Conservation (phyloP, 2,329 filamentous ascomycete species). For the Cladosporium sp. region DNA sequence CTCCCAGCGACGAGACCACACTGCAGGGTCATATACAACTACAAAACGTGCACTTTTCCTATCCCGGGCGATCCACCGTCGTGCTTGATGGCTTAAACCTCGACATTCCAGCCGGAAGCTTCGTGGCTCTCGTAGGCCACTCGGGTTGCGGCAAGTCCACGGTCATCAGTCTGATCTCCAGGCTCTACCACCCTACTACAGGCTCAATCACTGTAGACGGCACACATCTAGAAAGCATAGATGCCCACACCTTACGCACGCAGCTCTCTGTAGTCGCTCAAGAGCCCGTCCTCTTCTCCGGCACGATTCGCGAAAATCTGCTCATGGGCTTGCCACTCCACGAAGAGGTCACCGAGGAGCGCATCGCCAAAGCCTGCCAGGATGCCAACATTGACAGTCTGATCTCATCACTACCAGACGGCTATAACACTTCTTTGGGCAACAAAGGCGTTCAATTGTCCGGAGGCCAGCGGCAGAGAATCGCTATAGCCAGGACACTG, state of each 20-base stretch:
- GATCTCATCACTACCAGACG: conserved; percentile 25
- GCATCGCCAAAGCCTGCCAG: conserved; percentile 34
- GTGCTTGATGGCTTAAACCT: conserved; percentile 36
- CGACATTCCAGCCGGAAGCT: conserved; percentile 43
- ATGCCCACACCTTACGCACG: conserved; percentile 36
- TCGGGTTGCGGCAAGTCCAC: conserved; percentile 71
- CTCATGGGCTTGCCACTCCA: conserved; percentile 19
- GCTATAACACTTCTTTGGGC: conserved; percentile 20
- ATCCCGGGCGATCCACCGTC: conserved; percentile 39
- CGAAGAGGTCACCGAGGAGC: conserved; percentile 26
- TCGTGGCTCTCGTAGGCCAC: conserved; percentile 65
- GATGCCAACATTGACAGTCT: conserved; percentile 20
- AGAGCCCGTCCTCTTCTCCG: conserved; percentile 45
- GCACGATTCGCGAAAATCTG: conserved; percentile 39
- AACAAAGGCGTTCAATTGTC: conserved; percentile 22
- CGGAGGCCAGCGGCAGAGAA: conserved; percentile 23
- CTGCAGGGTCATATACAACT: neutral
- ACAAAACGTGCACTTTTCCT: conserved; percentile 35
- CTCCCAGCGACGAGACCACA: neutral
- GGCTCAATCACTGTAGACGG: conserved; percentile 55
- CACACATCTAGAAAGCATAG: conserved; percentile 32
- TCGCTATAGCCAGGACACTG: conserved; percentile 22
- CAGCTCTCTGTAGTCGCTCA: conserved; percentile 43
- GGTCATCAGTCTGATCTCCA: conserved; percentile 57
- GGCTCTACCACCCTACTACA: conserved; percentile 64